These are phyloP conservation scores for Albifimbria verrucaria DNA, from an alignment of 2,329 filamentous ascomycete species.

Conservation along the genomic window DNA sequence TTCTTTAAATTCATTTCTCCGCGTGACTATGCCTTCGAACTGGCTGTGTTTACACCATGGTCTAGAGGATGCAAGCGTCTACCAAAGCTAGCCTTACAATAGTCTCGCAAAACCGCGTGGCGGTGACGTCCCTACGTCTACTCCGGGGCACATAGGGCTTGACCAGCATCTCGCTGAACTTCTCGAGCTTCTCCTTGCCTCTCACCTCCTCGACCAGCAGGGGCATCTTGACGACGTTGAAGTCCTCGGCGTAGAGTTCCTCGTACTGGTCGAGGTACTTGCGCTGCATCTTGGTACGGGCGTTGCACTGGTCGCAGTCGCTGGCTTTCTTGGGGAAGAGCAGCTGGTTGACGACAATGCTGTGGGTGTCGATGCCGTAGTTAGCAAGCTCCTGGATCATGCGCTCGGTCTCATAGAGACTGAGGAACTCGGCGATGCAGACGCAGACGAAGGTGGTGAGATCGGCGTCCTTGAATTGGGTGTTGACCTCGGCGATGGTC, in stretches of 20 bases:
- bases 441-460: constrained; percentile 98
- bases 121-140: constrained; percentile 20
- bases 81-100: neutral
- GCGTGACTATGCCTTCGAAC: too few species aligned
- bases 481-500: constrained; percentile 93
- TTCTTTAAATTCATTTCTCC: constrained; percentile 5
- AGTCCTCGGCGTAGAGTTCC: constrained; percentile 91
- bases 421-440: constrained; percentile 95
- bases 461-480: constrained; percentile 95
- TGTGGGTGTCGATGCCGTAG: constrained; percentile 94
- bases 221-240: constrained; percentile 99
- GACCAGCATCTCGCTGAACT: constrained; percentile 82
- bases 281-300: constrained; percentile 95
- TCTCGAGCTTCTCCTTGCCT: constrained; percentile 90
- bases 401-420: constrained; percentile 95
- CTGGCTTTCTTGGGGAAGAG: constrained; percentile 85
- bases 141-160: constrained; percentile 70
- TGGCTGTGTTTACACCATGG: too few species aligned
- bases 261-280: constrained; percentile 99
- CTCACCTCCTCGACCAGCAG: constrained; percentile 92
- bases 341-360: constrained; percentile 97
- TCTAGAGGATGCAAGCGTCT: neutral
- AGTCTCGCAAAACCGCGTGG: neutral
- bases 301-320: constrained; percentile 91
- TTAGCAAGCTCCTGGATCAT: constrained; percentile 98